Evolutionary conservation across 164 flowering plant genomes (phyloP), one percentile per base, ranked within the genome.

Genomic region (Magnolia changhungtana): DNA sequence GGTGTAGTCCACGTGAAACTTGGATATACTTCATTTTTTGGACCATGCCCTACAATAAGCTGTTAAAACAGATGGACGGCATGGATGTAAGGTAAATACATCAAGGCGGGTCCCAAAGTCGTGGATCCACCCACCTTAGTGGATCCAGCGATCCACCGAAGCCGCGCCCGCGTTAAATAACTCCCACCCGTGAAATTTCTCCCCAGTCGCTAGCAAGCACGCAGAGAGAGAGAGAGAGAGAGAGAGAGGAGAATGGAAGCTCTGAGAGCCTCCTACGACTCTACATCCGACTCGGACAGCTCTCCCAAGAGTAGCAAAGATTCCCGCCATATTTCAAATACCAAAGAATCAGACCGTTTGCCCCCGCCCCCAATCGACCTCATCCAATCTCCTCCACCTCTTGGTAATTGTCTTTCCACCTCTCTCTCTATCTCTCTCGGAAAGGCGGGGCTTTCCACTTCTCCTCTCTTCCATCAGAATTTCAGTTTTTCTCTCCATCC

Each of bases 351-450:
- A 1, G 16, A 49, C 4, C 72, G 79, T 37, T 72, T 82, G 50
- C 96, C 91, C 19, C 92, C 96, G 13, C 98, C 95, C 4, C 94
- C 93, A 27, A 78, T 91, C 13, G 79, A 80, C 11, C 94, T 91
- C 77, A 86, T 90, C 11, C 84, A 84, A 10, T 84, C 79, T 55
- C 80, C 88, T 45, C 45, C 72, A 5, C 49, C 71, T 37, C 50
- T 70, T 23, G 88, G 95, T 90, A 85, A 55, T 20, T 8, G 0
- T 7, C n/a, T n/a, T 13, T 31, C 2, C 21, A 24, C 19, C 61
- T 19, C 20, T 68, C 71, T 4, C 37, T 20, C 59, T 52, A 9
- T 52, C 59, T 52, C 59, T 52, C 59, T 52, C 59, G 58, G 61
- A 10, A 16, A 55, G 16, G 13, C 18, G 61, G 61, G 13, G 61